Evolutionary conservation across 148 eudicot species (phyloP).

Genomic region (Rhododendron simsii): DNA sequence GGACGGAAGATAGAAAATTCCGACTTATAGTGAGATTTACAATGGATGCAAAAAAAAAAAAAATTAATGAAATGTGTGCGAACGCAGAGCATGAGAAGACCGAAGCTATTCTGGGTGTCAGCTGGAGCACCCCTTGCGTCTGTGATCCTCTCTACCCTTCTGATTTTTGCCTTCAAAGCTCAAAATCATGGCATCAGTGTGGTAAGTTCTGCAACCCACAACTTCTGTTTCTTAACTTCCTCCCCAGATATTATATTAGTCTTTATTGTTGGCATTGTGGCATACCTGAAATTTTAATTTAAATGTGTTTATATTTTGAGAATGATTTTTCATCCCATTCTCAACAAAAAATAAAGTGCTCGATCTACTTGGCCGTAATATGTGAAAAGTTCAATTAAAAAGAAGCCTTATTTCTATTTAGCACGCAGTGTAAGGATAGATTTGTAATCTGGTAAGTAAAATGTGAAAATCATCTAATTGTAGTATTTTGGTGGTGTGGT

Average conservation of each 20-base stretch:
- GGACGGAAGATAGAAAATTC: background rate
- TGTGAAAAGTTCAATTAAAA: background rate
- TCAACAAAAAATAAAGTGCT: background rate
- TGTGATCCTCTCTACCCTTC: constrained; percentile 47
- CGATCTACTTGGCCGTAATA: background rate
- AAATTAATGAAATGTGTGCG: background rate
- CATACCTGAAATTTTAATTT: background rate
- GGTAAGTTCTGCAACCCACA: constrained; percentile 25
- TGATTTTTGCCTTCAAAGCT: constrained; percentile 52
- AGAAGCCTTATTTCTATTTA: background rate
- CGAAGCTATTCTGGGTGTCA: constrained; percentile 62
- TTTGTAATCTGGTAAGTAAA: background rate
- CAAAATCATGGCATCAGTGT: constrained; percentile 54
- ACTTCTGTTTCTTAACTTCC: background rate
- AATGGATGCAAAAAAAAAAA: background rate
- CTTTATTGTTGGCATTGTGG: background rate
- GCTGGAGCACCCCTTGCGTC: constrained; percentile 66
- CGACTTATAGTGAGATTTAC: background rate
- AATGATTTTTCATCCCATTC: background rate
- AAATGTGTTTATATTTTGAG: background rate
- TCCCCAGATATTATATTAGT: background rate
- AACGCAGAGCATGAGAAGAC: constrained; percentile 47
- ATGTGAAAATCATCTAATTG: background rate
- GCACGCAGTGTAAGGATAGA: background rate
- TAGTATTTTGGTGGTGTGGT: background rate